Base-by-base conservation (phyloP, 148 eudicot genomes). In the Agrostemma githago region DNA sequence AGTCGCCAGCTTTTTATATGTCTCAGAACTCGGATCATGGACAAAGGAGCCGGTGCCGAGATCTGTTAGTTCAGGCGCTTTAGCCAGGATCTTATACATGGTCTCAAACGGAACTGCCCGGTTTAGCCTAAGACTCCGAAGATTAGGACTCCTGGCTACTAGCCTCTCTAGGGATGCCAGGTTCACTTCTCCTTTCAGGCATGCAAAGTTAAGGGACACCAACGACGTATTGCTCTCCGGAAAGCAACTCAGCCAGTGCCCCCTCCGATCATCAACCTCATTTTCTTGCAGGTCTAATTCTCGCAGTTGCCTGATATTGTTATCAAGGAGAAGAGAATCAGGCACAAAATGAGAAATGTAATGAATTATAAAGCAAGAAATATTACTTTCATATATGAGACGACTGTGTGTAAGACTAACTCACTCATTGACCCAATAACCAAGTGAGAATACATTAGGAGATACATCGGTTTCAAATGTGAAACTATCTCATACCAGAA, bases 241-340 rank as follows among this genome's bases (percentile, higher is more conserved):
- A 66, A 94, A 94, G 84, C 90, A 89, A 74, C 92, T 88, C 26
- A 94, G 89, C 98, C 97, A 94, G 44, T 87, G 91, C 41, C 96
- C 93, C 75, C 88, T 86, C 4, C 77, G 82, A 72, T 94, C 98
- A 65, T 86, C 92, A 51, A 94, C 88, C 77, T 90, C 96, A 73
- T 88, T 88, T 66, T 92, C 93, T 80, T 86, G 90, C 78, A 94
- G 80, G 84, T 94, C 98, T n/a, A 94, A 82, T 82, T 84, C 93
- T 81, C 78, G 83, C 41, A 94, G 81, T 77, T 72, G 68, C 88
- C 98, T 94, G 76, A 51, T 59, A 11, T 38, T 5, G 42, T 58
- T 39, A 66, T 17, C 3, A n/a, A 19, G 44, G 54, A 43, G 6
- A 43, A 0, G 9, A n/a, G 64, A 34, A 37, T 56, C 14, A n/a